Percentiles rank a stretch among this genome's conserved stretches.
phyloP scores from a whole-genome alignment of 441 rosid genomes.

The Croton laevigatus region DNA sequence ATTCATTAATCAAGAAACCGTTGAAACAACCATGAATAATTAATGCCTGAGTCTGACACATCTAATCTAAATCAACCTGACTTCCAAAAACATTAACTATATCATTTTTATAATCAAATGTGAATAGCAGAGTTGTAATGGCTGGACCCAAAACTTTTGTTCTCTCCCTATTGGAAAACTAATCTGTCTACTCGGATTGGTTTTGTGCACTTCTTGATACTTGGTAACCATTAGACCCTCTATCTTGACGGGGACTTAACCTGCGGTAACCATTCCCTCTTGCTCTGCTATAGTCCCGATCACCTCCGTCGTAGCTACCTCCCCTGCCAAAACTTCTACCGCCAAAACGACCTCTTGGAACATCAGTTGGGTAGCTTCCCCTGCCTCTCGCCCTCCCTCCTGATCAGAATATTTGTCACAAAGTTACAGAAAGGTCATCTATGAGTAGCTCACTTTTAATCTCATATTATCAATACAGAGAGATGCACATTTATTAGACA shows the following conservation, averaged over 20 bases:
- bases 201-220: slow-evolving; percentile 33
- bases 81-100: slow-evolving; percentile 17
- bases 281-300: slow-evolving; percentile 40
- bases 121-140: slow-evolving; percentile 14
- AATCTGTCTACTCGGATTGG: slow-evolving; percentile 31
- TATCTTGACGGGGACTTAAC: slow-evolving; percentile 40
- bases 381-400: slow-evolving; percentile 61
- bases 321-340: slow-evolving; percentile 43
- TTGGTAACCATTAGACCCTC: slow-evolving; percentile 36
- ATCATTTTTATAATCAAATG: slow-evolving; percentile 22
- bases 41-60: background rate
- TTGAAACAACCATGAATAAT: slow-evolving; percentile 1
- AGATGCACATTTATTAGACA: background rate
- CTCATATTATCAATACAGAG: background rate
- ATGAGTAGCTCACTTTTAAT: background rate
- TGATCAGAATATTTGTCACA: slow-evolving; percentile 16
- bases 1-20: slow-evolving; percentile 1
- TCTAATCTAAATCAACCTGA: slow-evolving; percentile 23
- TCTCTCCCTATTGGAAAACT: slow-evolving; percentile 16
- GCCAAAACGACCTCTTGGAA: slow-evolving; percentile 44
- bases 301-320: slow-evolving; percentile 37
- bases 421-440: background rate
- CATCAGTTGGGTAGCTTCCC: slow-evolving; percentile 47
- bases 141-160: slow-evolving; percentile 29
- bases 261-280: slow-evolving; percentile 57